These are phyloP conservation scores for Hymenoscyphus fructigenus DNA, from an alignment of 2,329 filamentous ascomycete genomes.

Conservation along the genomic window DNA sequence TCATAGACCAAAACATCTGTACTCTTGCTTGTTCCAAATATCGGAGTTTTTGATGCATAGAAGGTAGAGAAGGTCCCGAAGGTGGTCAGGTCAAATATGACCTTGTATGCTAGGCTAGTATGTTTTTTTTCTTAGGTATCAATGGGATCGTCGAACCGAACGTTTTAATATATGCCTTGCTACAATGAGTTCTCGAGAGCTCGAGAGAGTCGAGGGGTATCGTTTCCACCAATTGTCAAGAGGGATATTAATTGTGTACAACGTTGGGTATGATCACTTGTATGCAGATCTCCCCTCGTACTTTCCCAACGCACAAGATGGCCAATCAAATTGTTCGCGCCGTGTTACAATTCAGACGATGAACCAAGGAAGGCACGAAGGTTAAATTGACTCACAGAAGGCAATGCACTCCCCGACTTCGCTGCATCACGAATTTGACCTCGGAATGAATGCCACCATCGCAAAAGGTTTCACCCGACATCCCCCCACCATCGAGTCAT, in stretches of 20 bases:
- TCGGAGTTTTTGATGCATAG: constrained; percentile 38
- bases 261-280: neutral
- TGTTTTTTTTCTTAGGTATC: constrained; percentile 29
- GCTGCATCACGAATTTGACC: neutral
- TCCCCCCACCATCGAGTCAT: constrained; percentile 6
- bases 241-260: neutral
- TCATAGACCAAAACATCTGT: constrained; percentile 35
- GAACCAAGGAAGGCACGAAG: too few relatives aligned
- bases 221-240: neutral
- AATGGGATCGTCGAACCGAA: constrained; percentile 21
- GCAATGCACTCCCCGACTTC: too few relatives aligned
- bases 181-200: neutral
- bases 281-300: neutral
- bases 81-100: constrained; percentile 23
- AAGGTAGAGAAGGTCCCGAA: constrained; percentile 32
- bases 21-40: constrained; percentile 32
- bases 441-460: constrained; percentile 2
- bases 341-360: neutral
- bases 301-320: neutral
- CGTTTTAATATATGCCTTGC: neutral
- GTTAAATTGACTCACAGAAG: too few relatives aligned
- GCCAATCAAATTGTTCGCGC: neutral
- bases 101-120: constrained; percentile 39
- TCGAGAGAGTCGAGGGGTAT: neutral
- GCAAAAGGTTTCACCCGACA: constrained; percentile 8